These are phyloP conservation scores for Calonectria hawksworthii DNA, from an alignment of 2,329 filamentous ascomycete species.

Conservation along the genomic window DNA sequence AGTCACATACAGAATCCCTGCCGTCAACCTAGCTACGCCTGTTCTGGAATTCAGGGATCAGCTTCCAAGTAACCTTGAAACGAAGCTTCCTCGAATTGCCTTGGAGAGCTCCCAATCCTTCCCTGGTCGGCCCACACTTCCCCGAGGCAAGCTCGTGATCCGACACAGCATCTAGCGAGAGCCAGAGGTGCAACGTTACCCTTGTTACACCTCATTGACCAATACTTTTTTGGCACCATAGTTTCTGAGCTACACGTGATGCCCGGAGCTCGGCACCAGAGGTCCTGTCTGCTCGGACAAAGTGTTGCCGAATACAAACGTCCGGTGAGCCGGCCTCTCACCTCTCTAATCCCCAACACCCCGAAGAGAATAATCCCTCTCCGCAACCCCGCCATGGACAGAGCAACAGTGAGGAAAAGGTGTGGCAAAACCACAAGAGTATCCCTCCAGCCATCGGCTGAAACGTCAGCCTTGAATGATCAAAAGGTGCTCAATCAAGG, in stretches of 20 bases:
- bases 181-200: constrained; percentile 8
- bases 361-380: constrained; percentile 55
- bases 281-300: background rate
- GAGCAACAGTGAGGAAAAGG: constrained; percentile 68
- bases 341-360: background rate
- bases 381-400: constrained; percentile 63
- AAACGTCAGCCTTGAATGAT: constrained; percentile 29
- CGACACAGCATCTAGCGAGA: background rate
- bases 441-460: constrained; percentile 34
- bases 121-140: constrained; percentile 11
- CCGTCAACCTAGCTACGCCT: constrained; percentile 5
- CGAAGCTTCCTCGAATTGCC: constrained; percentile 17
- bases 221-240: background rate
- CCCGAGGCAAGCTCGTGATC: constrained; percentile 19
- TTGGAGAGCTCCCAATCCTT: background rate
- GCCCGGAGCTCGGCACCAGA: background rate
- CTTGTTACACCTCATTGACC: background rate
- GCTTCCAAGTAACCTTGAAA: constrained; percentile 25
- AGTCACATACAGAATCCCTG: constrained; percentile 19
- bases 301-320: background rate
- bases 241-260: background rate
- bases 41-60: constrained; percentile 9
- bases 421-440: constrained; percentile 40
- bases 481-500: constrained; percentile 11
- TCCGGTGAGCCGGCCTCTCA: background rate